A percentile compares a stretch with the other conserved stretches of the same genome.
phyloP scores from a whole-genome alignment of 345 rosid species.

The Noccaea caerulescens region DNA sequence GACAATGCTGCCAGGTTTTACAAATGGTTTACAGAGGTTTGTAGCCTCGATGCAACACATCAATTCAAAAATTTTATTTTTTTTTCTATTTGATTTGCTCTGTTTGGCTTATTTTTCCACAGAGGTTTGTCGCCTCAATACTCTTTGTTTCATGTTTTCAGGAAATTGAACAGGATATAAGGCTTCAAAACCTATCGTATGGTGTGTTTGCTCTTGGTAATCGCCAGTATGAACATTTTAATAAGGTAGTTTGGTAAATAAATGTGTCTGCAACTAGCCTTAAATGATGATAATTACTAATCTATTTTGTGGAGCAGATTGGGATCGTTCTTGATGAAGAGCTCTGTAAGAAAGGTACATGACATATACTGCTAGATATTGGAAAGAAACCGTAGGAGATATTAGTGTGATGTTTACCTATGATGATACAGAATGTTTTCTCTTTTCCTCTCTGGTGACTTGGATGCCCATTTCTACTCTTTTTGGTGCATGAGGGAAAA shows the following conservation, averaged over 20 bases:
- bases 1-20: slow-evolving; percentile 96
- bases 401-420: neutral
- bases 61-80: neutral
- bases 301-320: slow-evolving; percentile 48
- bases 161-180: slow-evolving; percentile 63
- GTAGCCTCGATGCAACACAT: slow-evolving; percentile 23
- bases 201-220: slow-evolving; percentile 92
- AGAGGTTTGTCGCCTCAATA: neutral
- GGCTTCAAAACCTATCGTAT: slow-evolving; percentile 69
- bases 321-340: slow-evolving; percentile 67
- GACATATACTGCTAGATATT: slow-evolving; percentile 1
- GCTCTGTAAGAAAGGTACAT: slow-evolving; percentile 62
- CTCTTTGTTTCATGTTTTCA: slow-evolving; percentile 34
- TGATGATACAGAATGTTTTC: slow-evolving; percentile 1
- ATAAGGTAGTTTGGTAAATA: slow-evolving; percentile 60
- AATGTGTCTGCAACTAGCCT: slow-evolving; percentile 15
- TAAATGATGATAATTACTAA: slow-evolving; percentile 8
- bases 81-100: neutral
- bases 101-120: neutral
- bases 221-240: slow-evolving; percentile 94
- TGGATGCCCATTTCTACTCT: slow-evolving; percentile 17
- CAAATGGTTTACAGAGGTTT: slow-evolving; percentile 93
- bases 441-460: neutral
- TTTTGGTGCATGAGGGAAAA: slow-evolving; percentile 6
- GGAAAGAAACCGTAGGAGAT: neutral